Percentiles rank a stretch among this genome's conserved stretches.
Conservation (phyloP, 495 filamentous ascomycete species). For the Penicillium cataractarum region DNA sequence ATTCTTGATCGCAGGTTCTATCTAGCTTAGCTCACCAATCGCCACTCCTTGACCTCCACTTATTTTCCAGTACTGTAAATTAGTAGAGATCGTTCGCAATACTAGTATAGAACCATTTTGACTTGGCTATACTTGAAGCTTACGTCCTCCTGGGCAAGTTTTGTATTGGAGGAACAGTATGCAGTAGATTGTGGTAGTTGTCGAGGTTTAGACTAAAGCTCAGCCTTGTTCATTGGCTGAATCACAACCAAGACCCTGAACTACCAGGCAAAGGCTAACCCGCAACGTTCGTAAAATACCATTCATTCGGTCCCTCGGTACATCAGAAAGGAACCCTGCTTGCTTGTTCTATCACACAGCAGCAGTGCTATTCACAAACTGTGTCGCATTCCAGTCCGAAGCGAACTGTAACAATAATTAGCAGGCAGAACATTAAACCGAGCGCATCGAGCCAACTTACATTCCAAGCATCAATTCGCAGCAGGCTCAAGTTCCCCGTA, state of each 20-base stretch:
- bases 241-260: too few species aligned
- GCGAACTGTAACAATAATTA: constrained; percentile 15
- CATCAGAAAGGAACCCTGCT: too few species aligned
- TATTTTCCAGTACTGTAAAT: neutral
- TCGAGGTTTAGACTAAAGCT: too few species aligned
- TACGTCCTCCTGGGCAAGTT: neutral
- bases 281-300: too few species aligned
- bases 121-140: too few species aligned
- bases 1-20: neutral
- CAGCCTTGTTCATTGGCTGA: too few species aligned
- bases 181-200: too few species aligned
- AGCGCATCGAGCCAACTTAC: constrained; percentile 19
- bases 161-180: neutral
- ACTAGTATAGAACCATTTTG: neutral
- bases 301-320: too few species aligned
- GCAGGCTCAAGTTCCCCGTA: constrained; percentile 14
- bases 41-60: constrained; percentile 28
- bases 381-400: constrained; percentile 25
- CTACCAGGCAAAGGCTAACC: too few species aligned
- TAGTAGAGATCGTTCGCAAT: neutral
- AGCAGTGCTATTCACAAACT: constrained; percentile 5
- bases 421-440: neutral
- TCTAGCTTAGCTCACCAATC: constrained; percentile 31
- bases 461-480: constrained; percentile 41
- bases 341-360: neutral